These are phyloP conservation scores for Amaranthus palmeri DNA, from an alignment of 148 eudicot genomes.

Conservation along the genomic window DNA sequence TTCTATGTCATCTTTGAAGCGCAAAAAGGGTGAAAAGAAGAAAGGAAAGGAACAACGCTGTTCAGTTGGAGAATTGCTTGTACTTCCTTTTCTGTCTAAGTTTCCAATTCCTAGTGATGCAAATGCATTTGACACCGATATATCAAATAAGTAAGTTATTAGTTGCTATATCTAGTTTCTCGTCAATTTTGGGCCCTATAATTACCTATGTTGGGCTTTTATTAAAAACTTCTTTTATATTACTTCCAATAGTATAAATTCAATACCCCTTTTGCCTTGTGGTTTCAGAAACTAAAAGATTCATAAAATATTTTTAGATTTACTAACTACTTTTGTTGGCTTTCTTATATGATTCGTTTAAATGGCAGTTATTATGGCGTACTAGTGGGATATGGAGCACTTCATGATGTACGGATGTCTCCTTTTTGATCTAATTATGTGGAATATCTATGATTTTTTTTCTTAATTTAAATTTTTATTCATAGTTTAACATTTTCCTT, in stretches of 20 bases:
- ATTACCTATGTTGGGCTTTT: neutral
- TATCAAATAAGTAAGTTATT: conserved; percentile 49
- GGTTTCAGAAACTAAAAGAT: neutral
- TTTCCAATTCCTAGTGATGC: conserved; percentile 54
- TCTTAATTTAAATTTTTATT: neutral
- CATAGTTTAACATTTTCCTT: conserved; percentile 7
- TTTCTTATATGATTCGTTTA: conserved; percentile 22
- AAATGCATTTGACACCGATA: conserved; percentile 33
- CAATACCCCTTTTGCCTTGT: neutral
- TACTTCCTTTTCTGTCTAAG: conserved; percentile 74
- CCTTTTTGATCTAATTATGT: conserved; percentile 11
- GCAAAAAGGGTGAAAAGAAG: conserved; percentile 71
- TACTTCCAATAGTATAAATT: neutral
- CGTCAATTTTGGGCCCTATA: neutral
- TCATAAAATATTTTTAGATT: neutral
- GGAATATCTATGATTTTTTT: neutral
- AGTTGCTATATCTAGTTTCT: neutral
- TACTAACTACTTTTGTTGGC: neutral
- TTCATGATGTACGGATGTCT: conserved; percentile 59
- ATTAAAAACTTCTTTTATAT: neutral
- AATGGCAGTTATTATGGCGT: conserved; percentile 63
- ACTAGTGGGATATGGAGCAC: conserved; percentile 74
- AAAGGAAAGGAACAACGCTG: conserved; percentile 44
- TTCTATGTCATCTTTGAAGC: conserved; percentile 49
- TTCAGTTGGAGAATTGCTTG: conserved; percentile 70